Conservation (phyloP, 768 basidiomycete genomes). For the Hydnum rufescens region DNA sequence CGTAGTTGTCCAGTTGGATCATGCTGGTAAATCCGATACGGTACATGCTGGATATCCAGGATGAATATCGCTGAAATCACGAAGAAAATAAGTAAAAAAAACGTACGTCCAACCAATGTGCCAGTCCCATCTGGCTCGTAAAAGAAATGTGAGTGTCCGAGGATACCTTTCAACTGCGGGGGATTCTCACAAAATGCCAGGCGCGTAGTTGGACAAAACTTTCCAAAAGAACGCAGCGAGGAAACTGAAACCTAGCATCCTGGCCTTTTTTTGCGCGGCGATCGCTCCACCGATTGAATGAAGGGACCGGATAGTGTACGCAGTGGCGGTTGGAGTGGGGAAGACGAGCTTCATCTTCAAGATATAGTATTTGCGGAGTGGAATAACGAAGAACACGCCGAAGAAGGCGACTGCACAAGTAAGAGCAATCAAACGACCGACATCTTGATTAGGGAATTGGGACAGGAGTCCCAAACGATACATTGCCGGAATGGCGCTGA, state of each 20-base stretch:
- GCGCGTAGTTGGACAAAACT: conserved; percentile 36
- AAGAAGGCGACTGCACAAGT: conserved; percentile 18
- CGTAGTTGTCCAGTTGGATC: conserved; percentile 37
- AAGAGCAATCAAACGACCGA: conserved; percentile 36
- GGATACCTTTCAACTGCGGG: no score
- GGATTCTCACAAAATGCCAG: conserved; percentile 28
- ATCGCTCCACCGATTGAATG: conserved; percentile 32
- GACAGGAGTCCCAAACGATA: conserved; percentile 33
- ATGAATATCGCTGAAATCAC: background rate
- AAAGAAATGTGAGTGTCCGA: conserved; percentile 11
- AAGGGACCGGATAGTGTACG: conserved; percentile 41
- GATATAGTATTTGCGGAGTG: conserved; percentile 40
- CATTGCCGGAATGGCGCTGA: conserved; percentile 39
- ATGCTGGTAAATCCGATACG: conserved; percentile 39
- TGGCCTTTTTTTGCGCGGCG: conserved; percentile 35
- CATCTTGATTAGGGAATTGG: conserved; percentile 27
- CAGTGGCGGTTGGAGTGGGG: conserved; percentile 46
- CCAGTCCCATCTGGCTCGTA: conserved; percentile 28
- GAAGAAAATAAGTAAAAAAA: background rate
- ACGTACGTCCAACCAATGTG: conserved; percentile 35
- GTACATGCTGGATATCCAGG: conserved; percentile 18
- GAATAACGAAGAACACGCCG: conserved; percentile 37
- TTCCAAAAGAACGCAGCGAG: conserved; percentile 29
- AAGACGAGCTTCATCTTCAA: conserved; percentile 42
- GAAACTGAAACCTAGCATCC: conserved; percentile 30